Conservation (phyloP, 495 filamentous ascomycete genomes). For the Thermochaetoides thermophila region DNA sequence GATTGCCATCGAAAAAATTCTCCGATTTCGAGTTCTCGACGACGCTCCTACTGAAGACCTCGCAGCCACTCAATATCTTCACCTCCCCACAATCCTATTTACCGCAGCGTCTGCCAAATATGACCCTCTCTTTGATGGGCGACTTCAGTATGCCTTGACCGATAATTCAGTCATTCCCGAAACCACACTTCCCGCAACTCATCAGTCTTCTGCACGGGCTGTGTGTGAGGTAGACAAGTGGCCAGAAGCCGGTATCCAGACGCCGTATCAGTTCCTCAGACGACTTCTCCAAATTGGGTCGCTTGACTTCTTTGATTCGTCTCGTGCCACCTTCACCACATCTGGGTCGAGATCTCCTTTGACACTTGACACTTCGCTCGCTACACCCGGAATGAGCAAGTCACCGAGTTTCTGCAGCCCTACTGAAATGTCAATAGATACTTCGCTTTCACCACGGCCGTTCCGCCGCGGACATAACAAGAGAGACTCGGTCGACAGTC, state of each 20-base stretch:
- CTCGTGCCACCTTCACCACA: background rate
- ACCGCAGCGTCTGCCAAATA: constrained; percentile 19
- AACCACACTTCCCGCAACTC: constrained; percentile 13
- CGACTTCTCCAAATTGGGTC: constrained; percentile 18
- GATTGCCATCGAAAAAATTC: constrained; percentile 17
- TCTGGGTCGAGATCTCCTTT: background rate
- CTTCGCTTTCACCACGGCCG: background rate
- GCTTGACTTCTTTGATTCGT: constrained; percentile 13
- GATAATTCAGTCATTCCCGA: constrained; percentile 17
- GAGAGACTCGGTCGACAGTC: constrained; percentile 10
- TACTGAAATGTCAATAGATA: background rate
- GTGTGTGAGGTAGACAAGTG: constrained; percentile 17
- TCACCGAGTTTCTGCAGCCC: too few species aligned
- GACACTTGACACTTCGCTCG: background rate
- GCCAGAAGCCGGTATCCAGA: constrained; percentile 15
- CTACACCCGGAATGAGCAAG: too few species aligned
- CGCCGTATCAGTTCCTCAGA: constrained; percentile 17
- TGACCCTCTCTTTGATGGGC: constrained; percentile 16
- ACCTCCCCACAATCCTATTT: constrained; percentile 15
- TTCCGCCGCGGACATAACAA: constrained; percentile 1
- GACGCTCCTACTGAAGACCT: constrained; percentile 16
- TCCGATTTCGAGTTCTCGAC: constrained; percentile 11
- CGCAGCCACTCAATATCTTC: constrained; percentile 15
- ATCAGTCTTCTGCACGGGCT: constrained; percentile 14
- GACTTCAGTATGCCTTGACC: constrained; percentile 16